These are phyloP conservation scores for Podospora anserina DNA, from an alignment of 495 filamentous ascomycete species.

Conservation along the genomic window DNA sequence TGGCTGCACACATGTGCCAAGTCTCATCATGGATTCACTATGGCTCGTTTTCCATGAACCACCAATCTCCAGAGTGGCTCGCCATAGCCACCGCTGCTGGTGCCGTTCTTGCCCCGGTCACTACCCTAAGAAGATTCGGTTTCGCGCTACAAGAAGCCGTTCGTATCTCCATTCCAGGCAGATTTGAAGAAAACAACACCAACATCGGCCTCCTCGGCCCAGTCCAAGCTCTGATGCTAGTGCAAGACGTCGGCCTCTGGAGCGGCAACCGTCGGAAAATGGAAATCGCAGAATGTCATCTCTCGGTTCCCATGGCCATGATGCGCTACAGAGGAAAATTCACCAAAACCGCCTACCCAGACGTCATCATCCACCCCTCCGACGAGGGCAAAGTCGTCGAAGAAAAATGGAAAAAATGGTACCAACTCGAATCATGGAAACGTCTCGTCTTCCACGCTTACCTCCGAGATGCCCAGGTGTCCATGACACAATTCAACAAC, in stretches of 20 bases:
- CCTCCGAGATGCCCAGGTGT: slow-evolving; percentile 56
- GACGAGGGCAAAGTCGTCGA: slow-evolving; percentile 50
- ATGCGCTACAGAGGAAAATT: slow-evolving; percentile 45
- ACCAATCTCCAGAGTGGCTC: slow-evolving; percentile 54
- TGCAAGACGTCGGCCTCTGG: slow-evolving; percentile 61
- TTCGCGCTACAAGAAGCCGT: slow-evolving; percentile 61
- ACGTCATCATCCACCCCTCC: slow-evolving; percentile 39
- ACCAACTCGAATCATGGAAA: slow-evolving; percentile 55
- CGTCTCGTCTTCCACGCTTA: slow-evolving; percentile 57
- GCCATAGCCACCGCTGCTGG: slow-evolving; percentile 53
- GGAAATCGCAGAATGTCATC: slow-evolving; percentile 61
- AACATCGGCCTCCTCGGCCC: slow-evolving; percentile 52
- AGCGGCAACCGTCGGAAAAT: slow-evolving; percentile 65
- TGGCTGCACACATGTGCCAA: slow-evolving; percentile 48
- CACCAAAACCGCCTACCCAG: slow-evolving; percentile 46
- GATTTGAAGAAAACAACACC: slow-evolving; percentile 59
- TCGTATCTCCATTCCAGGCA: slow-evolving; percentile 46
- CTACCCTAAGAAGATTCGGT: slow-evolving; percentile 58
- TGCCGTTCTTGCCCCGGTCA: slow-evolving; percentile 53
- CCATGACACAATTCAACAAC: slow-evolving; percentile 54
- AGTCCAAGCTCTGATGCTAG: slow-evolving; percentile 54
- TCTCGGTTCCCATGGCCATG: slow-evolving; percentile 29
- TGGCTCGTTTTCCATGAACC: slow-evolving; percentile 51
- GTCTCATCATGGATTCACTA: slow-evolving; percentile 58
- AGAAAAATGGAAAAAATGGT: slow-evolving; percentile 59